Percentiles rank a stretch among this genome's conserved stretches.
Evolutionary conservation across 441 rosid genomes (phyloP).

Genomic region (Bruguiera hainesii): DNA sequence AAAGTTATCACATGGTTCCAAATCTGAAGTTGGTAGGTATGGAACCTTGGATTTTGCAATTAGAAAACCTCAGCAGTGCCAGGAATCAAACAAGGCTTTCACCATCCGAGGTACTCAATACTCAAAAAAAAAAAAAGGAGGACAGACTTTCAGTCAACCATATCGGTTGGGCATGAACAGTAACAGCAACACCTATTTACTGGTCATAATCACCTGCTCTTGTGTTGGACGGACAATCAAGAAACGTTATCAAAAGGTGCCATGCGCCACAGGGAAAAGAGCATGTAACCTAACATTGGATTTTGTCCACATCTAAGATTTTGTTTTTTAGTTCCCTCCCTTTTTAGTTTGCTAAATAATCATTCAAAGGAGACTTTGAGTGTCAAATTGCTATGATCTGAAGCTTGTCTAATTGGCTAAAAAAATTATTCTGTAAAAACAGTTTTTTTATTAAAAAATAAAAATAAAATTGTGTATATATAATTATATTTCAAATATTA

Average conservation of each 20-base stretch:
- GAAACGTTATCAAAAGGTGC: conserved; percentile 13
- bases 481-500: too few species aligned
- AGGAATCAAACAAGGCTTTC: conserved; percentile 11
- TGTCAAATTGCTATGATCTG: not conserved
- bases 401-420: not conserved
- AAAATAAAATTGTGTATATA: too few species aligned
- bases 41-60: not conserved
- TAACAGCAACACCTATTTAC: conserved; percentile 10
- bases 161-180: conserved; percentile 10
- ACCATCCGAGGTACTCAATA: too few species aligned
- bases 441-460: too few species aligned
- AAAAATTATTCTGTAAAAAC: not conserved
- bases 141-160: too few species aligned
- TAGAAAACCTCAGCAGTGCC: not conserved
- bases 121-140: too few species aligned
- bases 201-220: conserved; percentile 21
- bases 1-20: not conserved
- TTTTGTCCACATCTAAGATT: conserved; percentile 19
- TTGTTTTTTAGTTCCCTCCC: conserved; percentile 7
- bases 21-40: not conserved
- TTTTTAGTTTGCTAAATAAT: not conserved
- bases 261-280: conserved; percentile 28
- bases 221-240: conserved; percentile 19
- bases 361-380: not conserved
- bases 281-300: conserved; percentile 33